phyloP scores from a whole-genome alignment of 352 stramenopile genomes.

The Pelagophyceae sp. region DNA sequence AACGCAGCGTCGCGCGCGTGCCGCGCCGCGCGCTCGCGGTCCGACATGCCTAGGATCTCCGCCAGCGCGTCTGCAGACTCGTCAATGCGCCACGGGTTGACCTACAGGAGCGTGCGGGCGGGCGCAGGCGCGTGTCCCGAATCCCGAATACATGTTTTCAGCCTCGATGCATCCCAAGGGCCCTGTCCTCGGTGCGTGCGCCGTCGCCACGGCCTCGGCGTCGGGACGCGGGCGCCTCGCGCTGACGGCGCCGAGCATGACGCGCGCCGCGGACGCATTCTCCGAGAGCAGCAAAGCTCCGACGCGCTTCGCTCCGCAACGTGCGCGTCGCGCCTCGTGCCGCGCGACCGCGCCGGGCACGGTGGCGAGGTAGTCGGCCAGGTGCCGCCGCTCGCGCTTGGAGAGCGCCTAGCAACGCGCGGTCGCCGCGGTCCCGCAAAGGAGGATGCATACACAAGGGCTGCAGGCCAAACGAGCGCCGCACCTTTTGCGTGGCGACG shows the following conservation, averaged over 20 bases:
- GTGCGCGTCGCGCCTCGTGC: background rate
- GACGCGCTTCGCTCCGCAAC: background rate
- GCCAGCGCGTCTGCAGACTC: constrained; percentile 27
- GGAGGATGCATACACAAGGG: too few species aligned
- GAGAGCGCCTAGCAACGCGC: background rate
- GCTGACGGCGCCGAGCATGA: constrained; percentile 2
- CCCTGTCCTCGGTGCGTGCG: too few species aligned
- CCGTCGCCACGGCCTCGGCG: too few species aligned
- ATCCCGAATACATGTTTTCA: too few species aligned
- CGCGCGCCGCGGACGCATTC: constrained; percentile 5
- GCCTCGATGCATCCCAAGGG: too few species aligned
- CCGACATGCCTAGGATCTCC: constrained; percentile 26
- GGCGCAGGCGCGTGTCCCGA: too few species aligned
- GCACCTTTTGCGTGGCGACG: background rate
- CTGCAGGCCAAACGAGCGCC: background rate
- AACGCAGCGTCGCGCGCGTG: constrained; percentile 75
- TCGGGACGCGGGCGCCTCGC: too few species aligned
- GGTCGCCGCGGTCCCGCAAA: too few species aligned
- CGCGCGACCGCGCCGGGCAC: background rate
- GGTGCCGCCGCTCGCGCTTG: background rate
- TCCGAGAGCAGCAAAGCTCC: constrained; percentile 3
- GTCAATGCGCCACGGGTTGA: constrained; percentile 23
- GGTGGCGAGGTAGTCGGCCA: background rate
- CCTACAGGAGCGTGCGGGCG: too few species aligned
- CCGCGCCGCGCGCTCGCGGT: constrained; percentile 56